A percentile compares a stretch with the other conserved stretches of the same genome.
Conservation (phyloP, 371 early-diverging fungal genomes). For the Haplosporangium sp. region DNA sequence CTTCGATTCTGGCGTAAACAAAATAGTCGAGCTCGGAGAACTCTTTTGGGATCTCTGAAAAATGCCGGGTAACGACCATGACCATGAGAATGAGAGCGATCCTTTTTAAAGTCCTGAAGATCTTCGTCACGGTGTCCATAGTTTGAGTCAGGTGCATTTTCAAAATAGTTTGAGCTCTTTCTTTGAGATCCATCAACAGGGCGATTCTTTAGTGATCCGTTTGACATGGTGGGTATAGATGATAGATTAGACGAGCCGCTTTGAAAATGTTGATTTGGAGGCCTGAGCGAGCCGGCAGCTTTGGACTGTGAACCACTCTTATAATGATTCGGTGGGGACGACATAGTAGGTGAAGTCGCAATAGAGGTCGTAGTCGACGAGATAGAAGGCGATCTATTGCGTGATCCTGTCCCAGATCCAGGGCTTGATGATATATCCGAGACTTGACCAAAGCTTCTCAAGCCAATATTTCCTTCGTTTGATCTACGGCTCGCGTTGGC, state of each 20-base stretch:
- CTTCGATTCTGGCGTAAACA: constrained; percentile 39
- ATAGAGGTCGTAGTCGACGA: background rate
- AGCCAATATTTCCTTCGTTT: background rate
- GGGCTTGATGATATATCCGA: background rate
- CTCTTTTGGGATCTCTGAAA: constrained; percentile 20
- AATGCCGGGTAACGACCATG: constrained; percentile 2
- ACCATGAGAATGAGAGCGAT: background rate
- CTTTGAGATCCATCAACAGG: background rate
- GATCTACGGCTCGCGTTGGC: background rate
- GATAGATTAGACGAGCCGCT: background rate
- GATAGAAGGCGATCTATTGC: background rate
- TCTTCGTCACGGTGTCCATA: constrained; percentile 12
- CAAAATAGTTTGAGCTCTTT: background rate
- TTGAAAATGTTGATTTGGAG: background rate
- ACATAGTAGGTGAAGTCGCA: background rate
- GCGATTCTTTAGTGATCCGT: background rate
- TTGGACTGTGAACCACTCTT: background rate
- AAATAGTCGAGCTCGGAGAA: constrained; percentile 29
- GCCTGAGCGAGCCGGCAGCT: background rate
- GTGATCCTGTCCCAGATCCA: background rate
- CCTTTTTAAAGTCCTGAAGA: constrained; percentile 16
- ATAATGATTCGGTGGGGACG: background rate
- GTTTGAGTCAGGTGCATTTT: background rate
- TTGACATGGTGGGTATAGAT: constrained; percentile 6
- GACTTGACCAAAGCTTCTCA: constrained; percentile 1